Evolutionary conservation across 257 asterid genomes (phyloP), one percentile per base, ranked within the genome.

Genomic region (Solanum infundibuliforme): DNA sequence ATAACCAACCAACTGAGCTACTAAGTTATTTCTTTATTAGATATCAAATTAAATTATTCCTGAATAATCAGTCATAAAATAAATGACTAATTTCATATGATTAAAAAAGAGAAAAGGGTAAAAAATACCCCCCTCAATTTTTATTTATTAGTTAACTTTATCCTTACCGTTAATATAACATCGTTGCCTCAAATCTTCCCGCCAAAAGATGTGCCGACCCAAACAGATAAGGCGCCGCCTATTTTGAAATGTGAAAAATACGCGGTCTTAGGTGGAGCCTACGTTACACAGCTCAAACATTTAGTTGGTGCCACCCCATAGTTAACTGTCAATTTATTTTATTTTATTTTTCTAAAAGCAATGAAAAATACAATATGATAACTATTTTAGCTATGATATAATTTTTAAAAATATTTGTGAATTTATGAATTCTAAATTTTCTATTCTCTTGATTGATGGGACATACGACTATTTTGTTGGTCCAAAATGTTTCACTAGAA

Each of bases 281-380:
- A 89, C 83, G 65, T 55, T 18, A 55, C 62, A 55, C 62, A 55
- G 60, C 23, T 16, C 23, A 16, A 52, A 16, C 20, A 32, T 83
- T 73, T 85, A 90, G 93, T 91, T 93, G 93, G 95, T 93, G 96
- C 92, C 95, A 91, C 90, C 96, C 96, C 93, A 90, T 92, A 74
- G 88, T 90, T 85, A 88, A 89, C 93, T 92, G 94, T 93, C 95
- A 25, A 79, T 25, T 79, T 3, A 7, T 39, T 23, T 76, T 3
- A 4, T 31, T 72, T 14, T 34, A 14, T n/a, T 77, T 77, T 6
- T 0, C 1, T 6, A 6, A 38, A 12, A 38, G 3, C 52, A 48
- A 52, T 25, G 12, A 21, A 79, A 77, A 71, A 18, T 58, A 8
- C 21, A 11, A 1, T 2, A 55, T 65, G 86, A 77, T 39, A 2